These are phyloP conservation scores for Arthrinium puccinioides DNA, from an alignment of 2,329 filamentous ascomycete genomes.

Conservation along the genomic window DNA sequence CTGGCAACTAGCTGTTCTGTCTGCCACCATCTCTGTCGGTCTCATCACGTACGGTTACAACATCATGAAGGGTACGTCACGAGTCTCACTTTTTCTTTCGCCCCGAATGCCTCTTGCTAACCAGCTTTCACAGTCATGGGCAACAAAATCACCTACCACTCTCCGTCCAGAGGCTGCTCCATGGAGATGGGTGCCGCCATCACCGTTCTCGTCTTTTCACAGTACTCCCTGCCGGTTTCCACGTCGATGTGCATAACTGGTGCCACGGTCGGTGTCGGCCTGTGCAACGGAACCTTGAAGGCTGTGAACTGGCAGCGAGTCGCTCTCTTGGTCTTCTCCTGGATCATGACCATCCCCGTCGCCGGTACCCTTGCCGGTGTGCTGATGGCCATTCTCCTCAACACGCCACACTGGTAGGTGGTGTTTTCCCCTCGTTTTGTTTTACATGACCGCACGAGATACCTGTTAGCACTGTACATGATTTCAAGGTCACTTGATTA, in stretches of 20 bases:
- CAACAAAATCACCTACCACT: conserved; percentile 39
- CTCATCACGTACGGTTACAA: conserved; percentile 74
- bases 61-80: conserved; percentile 65
- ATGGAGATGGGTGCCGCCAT: conserved; percentile 79
- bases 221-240: conserved; percentile 68
- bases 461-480: too few species aligned
- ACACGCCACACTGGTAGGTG: conserved; percentile 51
- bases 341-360: conserved; percentile 59
- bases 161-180: conserved; percentile 41
- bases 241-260: conserved; percentile 77
- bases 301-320: conserved; percentile 74
- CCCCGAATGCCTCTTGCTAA: conserved; percentile 15
- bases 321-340: conserved; percentile 57
- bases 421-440: too few species aligned
- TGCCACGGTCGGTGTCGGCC: conserved; percentile 69
- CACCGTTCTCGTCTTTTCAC: conserved; percentile 69
- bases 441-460: too few species aligned
- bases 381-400: conserved; percentile 43
- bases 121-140: conserved; percentile 46
- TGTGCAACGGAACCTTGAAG: conserved; percentile 65
- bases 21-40: conserved; percentile 56
- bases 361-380: conserved; percentile 49
- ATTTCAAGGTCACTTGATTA: too few species aligned
- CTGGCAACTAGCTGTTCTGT: conserved; percentile 72
- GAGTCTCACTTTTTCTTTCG: background rate